Conservation (phyloP, 768 basidiomycete genomes). For the Kwoniella bestiolae region DNA sequence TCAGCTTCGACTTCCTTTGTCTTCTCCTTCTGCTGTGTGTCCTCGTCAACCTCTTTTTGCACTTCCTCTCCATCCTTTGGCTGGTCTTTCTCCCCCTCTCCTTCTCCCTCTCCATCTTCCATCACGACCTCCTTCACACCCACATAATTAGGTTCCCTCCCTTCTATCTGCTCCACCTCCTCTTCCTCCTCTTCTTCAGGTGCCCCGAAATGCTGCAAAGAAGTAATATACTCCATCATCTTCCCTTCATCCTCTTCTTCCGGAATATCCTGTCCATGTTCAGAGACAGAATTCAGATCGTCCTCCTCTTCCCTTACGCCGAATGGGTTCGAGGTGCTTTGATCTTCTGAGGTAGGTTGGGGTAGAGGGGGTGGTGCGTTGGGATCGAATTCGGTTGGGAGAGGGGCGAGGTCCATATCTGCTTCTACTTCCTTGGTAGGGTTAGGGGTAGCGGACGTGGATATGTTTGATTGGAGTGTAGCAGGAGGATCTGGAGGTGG, state of each 20-base stretch:
- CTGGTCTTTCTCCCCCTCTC: constrained; percentile 1
- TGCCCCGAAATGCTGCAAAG: constrained; percentile 8
- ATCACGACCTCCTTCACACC: background rate
- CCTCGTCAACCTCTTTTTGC: background rate
- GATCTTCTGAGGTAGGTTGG: background rate
- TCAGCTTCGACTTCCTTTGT: constrained; percentile 2
- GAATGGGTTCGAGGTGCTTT: constrained; percentile 12
- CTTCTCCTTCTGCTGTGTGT: background rate
- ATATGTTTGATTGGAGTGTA: no score
- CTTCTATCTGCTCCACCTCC: constrained; percentile 7
- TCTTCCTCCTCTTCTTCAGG: constrained; percentile 14
- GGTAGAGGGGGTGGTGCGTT: constrained; percentile 5
- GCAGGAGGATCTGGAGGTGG: no score
- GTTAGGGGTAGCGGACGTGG: no score
- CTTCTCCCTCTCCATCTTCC: background rate
- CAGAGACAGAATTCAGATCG: constrained; percentile 1
- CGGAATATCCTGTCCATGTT: constrained; percentile 7
- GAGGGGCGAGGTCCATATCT: constrained; percentile 20
- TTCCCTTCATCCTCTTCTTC: constrained; percentile 19
- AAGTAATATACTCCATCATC: constrained; percentile 27
- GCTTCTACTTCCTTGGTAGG: no score
- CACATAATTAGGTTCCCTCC: background rate
- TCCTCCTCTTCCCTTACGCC: constrained; percentile 10
- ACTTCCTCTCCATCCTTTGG: background rate
- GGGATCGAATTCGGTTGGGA: constrained; percentile 20